Evolutionary conservation across 177 flowering plant species (phyloP), one percentile per base, ranked within the genome.

Genomic region (Vitis hybrid): DNA sequence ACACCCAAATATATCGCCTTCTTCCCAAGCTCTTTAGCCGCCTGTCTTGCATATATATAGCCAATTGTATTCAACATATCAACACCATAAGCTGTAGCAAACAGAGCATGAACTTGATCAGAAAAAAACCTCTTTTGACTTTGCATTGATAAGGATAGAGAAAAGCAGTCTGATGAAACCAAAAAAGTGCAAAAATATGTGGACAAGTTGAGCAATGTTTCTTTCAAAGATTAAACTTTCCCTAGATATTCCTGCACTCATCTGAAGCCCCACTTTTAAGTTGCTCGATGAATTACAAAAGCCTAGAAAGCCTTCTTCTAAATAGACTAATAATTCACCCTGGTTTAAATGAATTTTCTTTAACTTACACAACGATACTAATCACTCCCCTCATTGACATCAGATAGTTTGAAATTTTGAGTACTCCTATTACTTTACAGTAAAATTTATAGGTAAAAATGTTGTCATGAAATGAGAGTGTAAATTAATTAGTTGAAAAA

Each of bases 1-100:
- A 95, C 92, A 16, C 98, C 98, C 75, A 95, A 79, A 74, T 85
- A 91, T 55, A 88, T 87, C 50, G 89, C 99, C 73, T 91, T 95
- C 83, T 95, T 95, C 65, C 98, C 99, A 54, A 95, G 91, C 85
- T 95, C 98, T 81, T 91, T 89, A 29, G 99, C 98, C 39, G 98
- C 91, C 80, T 91, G 97, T 68, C 99, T 86, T 72, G 80, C 85
- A 76, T 95, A 95, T 74, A 95, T 93, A 76, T 95, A 95, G 55
- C 99, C 99, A 71, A 93, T 93, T 67, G 98, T 93, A 67, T 78
- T 90, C 83, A 95, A 78, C 93, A 95, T 95, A 78, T 93, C 98
- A 65, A 81, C 88, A 64, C 98, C 99, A 82, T 88, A 95, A 19
- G 99, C 99, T 95, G 93, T 63, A 65, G 19, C 75, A 72, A 55